Base-by-base conservation (phyloP, 441 rosid species). In the Mallotus repandus region DNA sequence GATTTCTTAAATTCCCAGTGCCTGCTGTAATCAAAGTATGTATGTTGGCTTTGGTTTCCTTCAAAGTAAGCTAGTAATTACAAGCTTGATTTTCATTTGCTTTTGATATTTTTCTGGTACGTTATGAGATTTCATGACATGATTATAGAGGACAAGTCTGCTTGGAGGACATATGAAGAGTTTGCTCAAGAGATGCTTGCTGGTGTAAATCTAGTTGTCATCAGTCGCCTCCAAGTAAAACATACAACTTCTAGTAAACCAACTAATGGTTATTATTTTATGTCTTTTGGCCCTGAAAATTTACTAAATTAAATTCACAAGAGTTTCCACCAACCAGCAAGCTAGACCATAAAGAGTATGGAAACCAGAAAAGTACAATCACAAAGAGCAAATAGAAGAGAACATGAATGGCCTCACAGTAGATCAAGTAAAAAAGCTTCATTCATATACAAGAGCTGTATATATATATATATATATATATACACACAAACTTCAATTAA, bases 1-100 rank as follows among this genome's bases (percentile, higher is more conserved):
- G 82, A 50, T 78, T 91, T 60, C 83, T 91, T 71, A 85, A 89
- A 79, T 93, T 83, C 68, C 99, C 98, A 5, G 68, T 68, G 84
- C 99, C 98, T 76, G 87, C 86, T 65, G 89, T 93, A 71, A 89
- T 95, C 71, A 84, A 85, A 89, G 99, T 91, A 77, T 49, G 0
- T 50, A 29, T 6, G 3, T 58, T 18, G 46, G 9, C 10, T 43
- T 43, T 43, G 46, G 7, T 45, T 29, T 59, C 10, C 13, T 10
- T 29, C 67, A 9, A 35, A 54, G 21, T 29, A 29, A 29, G 32
- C 32, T 29, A 29, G 32, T 29, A 29, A 29, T 29, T 29, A 29
- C 32, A 29, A 29, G 32, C 13, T 54, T 18, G 35, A 25, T 21
- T 66, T 55, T 15, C 9, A 43, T 63, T 25, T 46, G 22, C 49